Conservation (phyloP, 2,329 filamentous ascomycete species). For the Fusarium hainanense region DNA sequence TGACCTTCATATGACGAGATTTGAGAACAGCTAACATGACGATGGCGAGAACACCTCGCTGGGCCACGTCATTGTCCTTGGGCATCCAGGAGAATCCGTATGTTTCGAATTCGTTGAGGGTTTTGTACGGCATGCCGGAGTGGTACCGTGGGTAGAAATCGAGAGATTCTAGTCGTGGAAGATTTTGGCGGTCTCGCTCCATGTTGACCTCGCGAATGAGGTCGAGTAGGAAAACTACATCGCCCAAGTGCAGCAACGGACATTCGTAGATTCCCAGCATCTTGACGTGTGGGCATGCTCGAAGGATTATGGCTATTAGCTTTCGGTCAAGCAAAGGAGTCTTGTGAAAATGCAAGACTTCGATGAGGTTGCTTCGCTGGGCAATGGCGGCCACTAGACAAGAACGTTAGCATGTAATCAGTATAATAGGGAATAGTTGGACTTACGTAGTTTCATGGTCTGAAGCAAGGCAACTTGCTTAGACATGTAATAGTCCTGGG, state of each 20-base stretch:
- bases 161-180: slow-evolving; percentile 41
- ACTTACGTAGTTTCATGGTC: slow-evolving; percentile 41
- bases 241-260: slow-evolving; percentile 52
- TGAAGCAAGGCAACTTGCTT: slow-evolving; percentile 20
- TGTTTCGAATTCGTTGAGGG: not conserved
- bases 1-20: slow-evolving; percentile 45
- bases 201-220: slow-evolving; percentile 52
- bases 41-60: slow-evolving; percentile 50
- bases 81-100: slow-evolving; percentile 50
- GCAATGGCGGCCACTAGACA: slow-evolving; percentile 43
- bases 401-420: slow-evolving; percentile 14
- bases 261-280: slow-evolving; percentile 54
- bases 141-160: slow-evolving; percentile 53
- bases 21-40: slow-evolving; percentile 52
- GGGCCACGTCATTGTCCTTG: slow-evolving; percentile 41
- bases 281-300: slow-evolving; percentile 47
- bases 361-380: slow-evolving; percentile 24
- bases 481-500: slow-evolving; percentile 15
- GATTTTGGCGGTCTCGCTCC: slow-evolving; percentile 15
- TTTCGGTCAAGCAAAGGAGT: slow-evolving; percentile 50
- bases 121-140: slow-evolving; percentile 39
- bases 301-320: slow-evolving; percentile 51
- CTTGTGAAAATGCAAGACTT: slow-evolving; percentile 48
- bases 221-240: slow-evolving; percentile 50
- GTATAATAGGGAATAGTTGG: not conserved